Evolutionary conservation across 106 monocot species (phyloP).

Genomic region (Iris macrosiphon): DNA sequence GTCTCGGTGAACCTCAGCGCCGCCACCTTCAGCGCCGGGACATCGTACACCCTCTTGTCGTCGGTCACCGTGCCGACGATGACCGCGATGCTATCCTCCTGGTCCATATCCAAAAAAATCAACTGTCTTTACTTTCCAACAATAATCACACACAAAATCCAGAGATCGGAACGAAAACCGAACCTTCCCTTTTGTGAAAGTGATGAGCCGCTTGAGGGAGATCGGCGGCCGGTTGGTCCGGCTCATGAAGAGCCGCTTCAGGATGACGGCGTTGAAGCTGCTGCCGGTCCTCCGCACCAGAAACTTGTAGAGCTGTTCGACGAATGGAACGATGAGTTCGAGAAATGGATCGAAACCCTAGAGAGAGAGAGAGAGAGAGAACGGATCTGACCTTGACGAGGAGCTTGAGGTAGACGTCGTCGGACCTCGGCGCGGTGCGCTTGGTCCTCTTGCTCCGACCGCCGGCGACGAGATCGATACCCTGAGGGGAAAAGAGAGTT

Average conservation of each 20-base stretch:
- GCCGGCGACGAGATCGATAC: slow-evolving; percentile 90
- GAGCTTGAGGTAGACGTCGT: slow-evolving; percentile 94
- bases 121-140: no score
- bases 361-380: not conserved
- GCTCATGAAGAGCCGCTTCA: slow-evolving; percentile 87
- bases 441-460: slow-evolving; percentile 87
- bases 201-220: slow-evolving; percentile 56
- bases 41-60: slow-evolving; percentile 67
- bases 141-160: no score
- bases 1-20: slow-evolving; percentile 88
- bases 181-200: slow-evolving; percentile 68
- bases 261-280: slow-evolving; percentile 63
- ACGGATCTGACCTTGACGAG: slow-evolving; percentile 66
- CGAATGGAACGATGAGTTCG: not conserved
- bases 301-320: slow-evolving; percentile 60
- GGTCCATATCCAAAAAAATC: not conserved
- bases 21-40: slow-evolving; percentile 76
- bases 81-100: slow-evolving; percentile 65
- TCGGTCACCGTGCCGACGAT: slow-evolving; percentile 87
- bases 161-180: not conserved
- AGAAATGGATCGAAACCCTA: not conserved
- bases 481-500: slow-evolving; percentile 19
- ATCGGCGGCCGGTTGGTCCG: slow-evolving; percentile 70
- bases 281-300: slow-evolving; percentile 72
- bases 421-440: slow-evolving; percentile 77